A percentile compares a stretch with the other conserved stretches of the same genome.
These are phyloP conservation scores for Yamadazyma endophytica DNA, from an alignment of 805 yeast genomes.

Conservation along the genomic window DNA sequence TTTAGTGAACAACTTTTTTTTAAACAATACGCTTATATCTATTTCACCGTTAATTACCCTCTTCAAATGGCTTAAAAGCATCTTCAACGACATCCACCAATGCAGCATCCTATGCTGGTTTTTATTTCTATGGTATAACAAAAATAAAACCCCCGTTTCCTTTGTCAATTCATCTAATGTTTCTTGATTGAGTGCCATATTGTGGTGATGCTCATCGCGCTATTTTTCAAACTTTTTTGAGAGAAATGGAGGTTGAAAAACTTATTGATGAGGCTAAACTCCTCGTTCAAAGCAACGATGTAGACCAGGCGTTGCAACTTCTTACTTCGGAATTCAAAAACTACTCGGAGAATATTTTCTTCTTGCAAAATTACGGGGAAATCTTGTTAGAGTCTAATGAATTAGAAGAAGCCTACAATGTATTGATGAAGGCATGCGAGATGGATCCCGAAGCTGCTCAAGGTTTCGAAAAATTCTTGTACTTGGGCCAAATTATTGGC, in stretches of 20 bases:
- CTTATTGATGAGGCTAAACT: conserved; percentile 36
- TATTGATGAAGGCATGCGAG: conserved; percentile 56
- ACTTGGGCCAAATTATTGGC: conserved; percentile 88
- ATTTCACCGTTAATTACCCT: conserved; percentile 19
- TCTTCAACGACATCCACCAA: conserved; percentile 76
- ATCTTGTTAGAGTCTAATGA: conserved; percentile 74
- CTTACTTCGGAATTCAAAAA: conserved; percentile 35
- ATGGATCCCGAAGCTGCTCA: conserved; percentile 61
- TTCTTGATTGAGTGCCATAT: too few species aligned
- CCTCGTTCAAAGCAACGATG: conserved; percentile 43
- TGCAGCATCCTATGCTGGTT: conserved; percentile 69
- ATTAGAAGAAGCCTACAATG: conserved; percentile 70
- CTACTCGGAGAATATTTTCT: conserved; percentile 34
- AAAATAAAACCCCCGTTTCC: too few species aligned
- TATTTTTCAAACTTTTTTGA: neutral
- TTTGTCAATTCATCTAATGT: too few species aligned
- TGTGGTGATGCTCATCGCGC: neutral
- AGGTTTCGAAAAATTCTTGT: conserved; percentile 81
- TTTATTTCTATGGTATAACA: conserved; percentile 64
- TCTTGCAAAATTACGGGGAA: conserved; percentile 68
- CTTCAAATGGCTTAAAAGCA: conserved; percentile 54
- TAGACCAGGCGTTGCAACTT: conserved; percentile 50
- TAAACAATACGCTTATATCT: conserved; percentile 3
- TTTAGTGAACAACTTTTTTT: conserved; percentile 31
- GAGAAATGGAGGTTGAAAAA: too few species aligned